phyloP scores from a whole-genome alignment of 208 protist genomes.

The Acanthamoeba rhysodes region DNA sequence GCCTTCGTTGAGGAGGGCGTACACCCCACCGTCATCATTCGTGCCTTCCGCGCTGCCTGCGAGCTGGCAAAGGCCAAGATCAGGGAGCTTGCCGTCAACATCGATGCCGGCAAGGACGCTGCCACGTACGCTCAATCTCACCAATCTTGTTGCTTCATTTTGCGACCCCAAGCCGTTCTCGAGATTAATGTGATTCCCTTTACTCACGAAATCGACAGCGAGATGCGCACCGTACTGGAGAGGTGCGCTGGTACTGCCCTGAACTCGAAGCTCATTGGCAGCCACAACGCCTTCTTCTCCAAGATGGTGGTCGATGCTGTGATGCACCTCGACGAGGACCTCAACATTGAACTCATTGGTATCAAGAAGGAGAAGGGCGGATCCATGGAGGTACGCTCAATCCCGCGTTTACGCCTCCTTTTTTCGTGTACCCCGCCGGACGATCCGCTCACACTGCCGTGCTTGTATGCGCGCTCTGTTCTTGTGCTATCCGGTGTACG shows the following conservation, averaged over 20 bases:
- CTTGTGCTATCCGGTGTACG: constrained; percentile 58
- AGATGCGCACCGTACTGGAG: constrained; percentile 89
- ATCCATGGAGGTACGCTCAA: constrained; percentile 92
- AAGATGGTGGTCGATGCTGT: constrained; percentile 99
- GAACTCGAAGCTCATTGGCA: constrained; percentile 99
- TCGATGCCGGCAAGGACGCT: constrained; percentile 86
- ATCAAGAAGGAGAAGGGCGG: constrained; percentile 99
- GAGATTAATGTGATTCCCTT: not conserved
- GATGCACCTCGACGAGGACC: constrained; percentile 97
- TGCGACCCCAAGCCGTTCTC: not conserved
- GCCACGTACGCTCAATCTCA: constrained; percentile 67
- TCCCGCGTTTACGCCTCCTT: not conserved
- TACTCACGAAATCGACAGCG: not conserved
- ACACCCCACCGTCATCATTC: constrained; percentile 96
- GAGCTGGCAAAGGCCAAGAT: constrained; percentile 89
- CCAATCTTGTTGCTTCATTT: not conserved
- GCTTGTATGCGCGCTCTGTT: constrained; percentile 18
- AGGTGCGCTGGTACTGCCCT: constrained; percentile 99
- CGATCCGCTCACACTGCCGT: not conserved
- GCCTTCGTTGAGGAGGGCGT: constrained; percentile 99
- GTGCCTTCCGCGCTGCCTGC: constrained; percentile 93
- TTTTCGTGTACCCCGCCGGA: too few relatives aligned
- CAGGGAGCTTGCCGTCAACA: constrained; percentile 94
- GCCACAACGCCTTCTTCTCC: constrained; percentile 98
- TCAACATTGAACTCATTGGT: constrained; percentile 99